phyloP scores from a whole-genome alignment of 2,329 filamentous ascomycete genomes.

The Apiospora hydei region DNA sequence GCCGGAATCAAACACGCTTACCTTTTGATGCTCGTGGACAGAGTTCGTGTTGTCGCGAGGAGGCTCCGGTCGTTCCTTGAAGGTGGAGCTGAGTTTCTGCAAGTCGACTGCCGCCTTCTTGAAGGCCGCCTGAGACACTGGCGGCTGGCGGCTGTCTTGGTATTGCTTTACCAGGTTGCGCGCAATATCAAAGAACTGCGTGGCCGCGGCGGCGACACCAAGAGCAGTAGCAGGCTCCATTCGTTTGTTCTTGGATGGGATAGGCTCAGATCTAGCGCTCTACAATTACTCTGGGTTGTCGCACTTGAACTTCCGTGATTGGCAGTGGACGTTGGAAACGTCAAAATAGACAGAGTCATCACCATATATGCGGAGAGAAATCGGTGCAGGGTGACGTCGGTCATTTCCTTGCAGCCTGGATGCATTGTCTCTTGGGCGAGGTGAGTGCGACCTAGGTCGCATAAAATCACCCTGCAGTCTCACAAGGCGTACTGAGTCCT shows the following conservation, averaged over 20 bases:
- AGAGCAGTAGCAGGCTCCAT: background rate
- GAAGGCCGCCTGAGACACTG: background rate
- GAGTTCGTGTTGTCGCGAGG: background rate
- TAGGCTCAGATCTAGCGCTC: no score
- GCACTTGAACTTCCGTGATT: background rate
- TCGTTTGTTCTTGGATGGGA: background rate
- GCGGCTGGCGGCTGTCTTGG: background rate
- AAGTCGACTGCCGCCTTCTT: background rate
- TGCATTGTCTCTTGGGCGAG: background rate
- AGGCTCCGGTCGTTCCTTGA: background rate
- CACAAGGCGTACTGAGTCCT: background rate
- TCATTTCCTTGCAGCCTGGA: background rate
- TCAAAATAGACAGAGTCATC: background rate
- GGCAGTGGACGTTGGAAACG: background rate
- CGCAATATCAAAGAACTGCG: slow-evolving; percentile 5
- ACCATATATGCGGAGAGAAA: background rate
- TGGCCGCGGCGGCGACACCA: background rate
- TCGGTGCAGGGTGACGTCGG: no score
- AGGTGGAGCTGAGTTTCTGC: background rate
- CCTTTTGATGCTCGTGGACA: background rate
- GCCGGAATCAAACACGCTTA: background rate
- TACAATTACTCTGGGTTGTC: no score
- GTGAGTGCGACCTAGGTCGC: background rate
- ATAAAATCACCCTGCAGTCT: background rate
- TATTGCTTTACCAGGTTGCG: background rate